Evolutionary conservation across 257 asterid species (phyloP).

Genomic region (Solanum infundibuliforme): DNA sequence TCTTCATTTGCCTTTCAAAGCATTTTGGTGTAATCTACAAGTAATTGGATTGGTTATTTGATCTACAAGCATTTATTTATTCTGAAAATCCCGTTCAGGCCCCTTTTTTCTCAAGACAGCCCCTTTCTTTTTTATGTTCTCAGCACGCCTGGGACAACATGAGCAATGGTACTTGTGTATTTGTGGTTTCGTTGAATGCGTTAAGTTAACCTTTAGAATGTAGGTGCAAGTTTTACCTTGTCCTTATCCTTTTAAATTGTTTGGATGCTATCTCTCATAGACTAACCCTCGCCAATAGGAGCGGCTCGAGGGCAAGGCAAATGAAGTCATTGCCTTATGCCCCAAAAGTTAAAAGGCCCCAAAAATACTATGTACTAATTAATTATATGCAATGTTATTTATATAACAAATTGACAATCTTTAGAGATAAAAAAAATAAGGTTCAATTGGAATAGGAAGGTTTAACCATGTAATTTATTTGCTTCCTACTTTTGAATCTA

Average conservation of each 20-base stretch:
- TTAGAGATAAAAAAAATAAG: not conserved
- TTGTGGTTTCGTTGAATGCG: not conserved
- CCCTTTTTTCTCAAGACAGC: not conserved
- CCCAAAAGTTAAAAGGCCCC: not conserved
- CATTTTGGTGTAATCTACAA: not conserved
- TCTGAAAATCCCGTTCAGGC: no score
- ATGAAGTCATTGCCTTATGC: not conserved
- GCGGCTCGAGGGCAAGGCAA: not conserved
- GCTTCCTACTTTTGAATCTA: not conserved
- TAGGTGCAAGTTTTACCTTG: not conserved
- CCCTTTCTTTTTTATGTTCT: not conserved
- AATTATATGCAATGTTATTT: not conserved
- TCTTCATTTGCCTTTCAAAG: conserved; percentile 11
- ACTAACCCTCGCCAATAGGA: not conserved
- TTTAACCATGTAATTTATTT: not conserved
- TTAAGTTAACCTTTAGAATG: not conserved
- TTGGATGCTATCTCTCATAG: not conserved
- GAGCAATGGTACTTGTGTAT: not conserved
- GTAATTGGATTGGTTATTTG: not conserved
- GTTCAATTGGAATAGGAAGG: not conserved
- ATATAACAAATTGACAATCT: not conserved
- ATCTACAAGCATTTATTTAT: not conserved
- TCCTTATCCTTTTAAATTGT: not conserved
- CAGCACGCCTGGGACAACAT: not conserved
- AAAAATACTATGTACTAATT: not conserved